These are phyloP conservation scores for Aureobasidium leucospermi DNA, from an alignment of 2,329 filamentous ascomycete species.

Conservation along the genomic window DNA sequence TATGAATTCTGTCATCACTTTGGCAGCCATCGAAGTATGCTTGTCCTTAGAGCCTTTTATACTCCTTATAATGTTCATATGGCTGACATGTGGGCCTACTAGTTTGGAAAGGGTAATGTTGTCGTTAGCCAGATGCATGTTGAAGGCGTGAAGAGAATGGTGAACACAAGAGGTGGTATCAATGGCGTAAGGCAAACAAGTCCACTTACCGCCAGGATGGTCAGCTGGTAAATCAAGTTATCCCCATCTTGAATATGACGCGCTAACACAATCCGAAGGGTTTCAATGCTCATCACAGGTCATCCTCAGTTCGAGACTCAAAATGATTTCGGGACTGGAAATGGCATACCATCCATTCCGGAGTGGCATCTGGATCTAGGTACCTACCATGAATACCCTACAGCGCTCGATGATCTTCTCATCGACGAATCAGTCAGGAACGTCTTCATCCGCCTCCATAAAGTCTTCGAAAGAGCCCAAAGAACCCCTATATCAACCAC, in stretches of 20 bases:
- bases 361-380: neutral
- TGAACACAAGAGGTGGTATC: neutral
- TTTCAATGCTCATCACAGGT: neutral
- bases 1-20: constrained; percentile 8
- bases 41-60: neutral
- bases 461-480: neutral
- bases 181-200: neutral
- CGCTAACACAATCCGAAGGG: neutral
- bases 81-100: neutral
- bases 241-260: no score
- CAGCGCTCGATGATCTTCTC: neutral
- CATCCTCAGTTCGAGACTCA: neutral
- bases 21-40: constrained; percentile 8
- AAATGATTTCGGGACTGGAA: neutral
- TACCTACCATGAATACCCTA: neutral
- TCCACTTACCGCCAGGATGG: constrained; percentile 2
- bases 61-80: neutral
- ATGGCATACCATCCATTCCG: neutral
- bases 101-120: constrained; percentile 8
- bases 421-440: neutral
- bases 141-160: neutral
- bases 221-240: neutral
- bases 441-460: neutral
- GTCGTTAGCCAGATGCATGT: neutral
- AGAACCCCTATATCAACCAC: neutral